Percentiles rank a stretch among this genome's conserved stretches.
Evolutionary conservation across 306 rosid species (phyloP).

Genomic region (Pueraria montana): DNA sequence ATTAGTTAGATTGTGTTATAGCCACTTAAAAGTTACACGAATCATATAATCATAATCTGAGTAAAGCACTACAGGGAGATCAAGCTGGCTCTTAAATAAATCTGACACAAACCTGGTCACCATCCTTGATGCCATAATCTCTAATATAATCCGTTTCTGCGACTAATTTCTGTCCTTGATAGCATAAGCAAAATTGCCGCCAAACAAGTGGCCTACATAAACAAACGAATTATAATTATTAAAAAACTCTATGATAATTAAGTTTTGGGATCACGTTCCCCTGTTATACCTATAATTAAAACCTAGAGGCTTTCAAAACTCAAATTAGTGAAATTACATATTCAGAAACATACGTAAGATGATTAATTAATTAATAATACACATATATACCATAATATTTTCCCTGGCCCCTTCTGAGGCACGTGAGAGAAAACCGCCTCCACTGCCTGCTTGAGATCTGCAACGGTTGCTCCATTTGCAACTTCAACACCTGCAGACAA

Average conservation of each 20-base stretch:
- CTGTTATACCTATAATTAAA: neutral
- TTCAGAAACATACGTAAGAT: neutral
- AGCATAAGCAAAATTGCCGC: slow-evolving; percentile 91
- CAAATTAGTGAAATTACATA: slow-evolving; percentile 10
- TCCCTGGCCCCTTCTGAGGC: slow-evolving; percentile 78
- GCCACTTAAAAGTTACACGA: neutral
- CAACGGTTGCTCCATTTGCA: slow-evolving; percentile 71
- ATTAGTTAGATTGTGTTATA: neutral
- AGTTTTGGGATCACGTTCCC: too few species aligned
- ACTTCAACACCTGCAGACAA: slow-evolving; percentile 75
- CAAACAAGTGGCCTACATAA: slow-evolving; percentile 81
- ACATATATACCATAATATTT: slow-evolving; percentile 83
- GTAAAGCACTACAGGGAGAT: neutral
- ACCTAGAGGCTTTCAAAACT: neutral
- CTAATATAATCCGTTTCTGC: slow-evolving; percentile 60
- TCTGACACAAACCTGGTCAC: slow-evolving; percentile 75
- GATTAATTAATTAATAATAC: neutral
- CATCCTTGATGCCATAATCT: slow-evolving; percentile 78
- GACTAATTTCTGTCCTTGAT: slow-evolving; percentile 71
- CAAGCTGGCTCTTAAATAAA: neutral
- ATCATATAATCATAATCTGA: neutral
- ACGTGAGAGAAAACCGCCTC: slow-evolving; percentile 73
- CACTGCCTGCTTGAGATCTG: slow-evolving; percentile 73
- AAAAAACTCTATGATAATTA: neutral
- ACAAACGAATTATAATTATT: slow-evolving; percentile 4